Base-by-base conservation (phyloP, 2,329 filamentous ascomycete species). In the Dothideomycetes sp. region DNA sequence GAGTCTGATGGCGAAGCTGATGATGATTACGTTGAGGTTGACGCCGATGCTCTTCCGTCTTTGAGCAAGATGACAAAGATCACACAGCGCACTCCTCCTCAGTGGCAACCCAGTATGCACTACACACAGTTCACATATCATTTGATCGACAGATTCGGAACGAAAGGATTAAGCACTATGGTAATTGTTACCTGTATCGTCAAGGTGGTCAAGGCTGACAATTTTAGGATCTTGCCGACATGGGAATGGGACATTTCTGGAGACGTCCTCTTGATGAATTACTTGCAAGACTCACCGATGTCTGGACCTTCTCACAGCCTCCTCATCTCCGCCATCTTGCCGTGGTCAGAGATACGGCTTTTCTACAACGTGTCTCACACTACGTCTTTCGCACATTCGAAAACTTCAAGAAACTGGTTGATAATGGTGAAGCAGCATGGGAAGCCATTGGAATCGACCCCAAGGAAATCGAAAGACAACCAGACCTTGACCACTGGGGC, bases 271-370 rank as follows among this genome's bases (percentile, higher is more conserved):
- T 76, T 20, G 76, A 80, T 50, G 64, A 67, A 20, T 58, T 67
- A 15, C 52, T 79, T 16, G 57, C 57, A 34, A 68, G 73, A 18
- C 49, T 80, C 25, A 71, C 71, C 2, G 68, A 76, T 42, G 61
- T 66, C 41, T 78, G 74, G 69, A 67, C 74, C 40, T 51, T 69
- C 12, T 71, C 70, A n/a, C 76, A 80, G 49, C 75, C 76, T 17
- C 56, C 61, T 3, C 68, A 76, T 52, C 60, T 79, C 16, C 67
- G 70, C 13, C 73, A 78, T 50, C 56, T 77, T 12, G 65, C 70
- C 9, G 60, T 80, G 20, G 64, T 79, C 23, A 62, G 73, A 45
- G 74, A 78, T 41, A 70, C 67, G 5, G 61, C 64, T 2, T 61
- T 71, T 11, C 62, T 62, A 11, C 59, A 63, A 10, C 70, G 69